A percentile compares a stretch with the other conserved stretches of the same genome.
phyloP scores from a whole-genome alignment of 2,329 filamentous ascomycete genomes.

The Colletotrichum tabaci region DNA sequence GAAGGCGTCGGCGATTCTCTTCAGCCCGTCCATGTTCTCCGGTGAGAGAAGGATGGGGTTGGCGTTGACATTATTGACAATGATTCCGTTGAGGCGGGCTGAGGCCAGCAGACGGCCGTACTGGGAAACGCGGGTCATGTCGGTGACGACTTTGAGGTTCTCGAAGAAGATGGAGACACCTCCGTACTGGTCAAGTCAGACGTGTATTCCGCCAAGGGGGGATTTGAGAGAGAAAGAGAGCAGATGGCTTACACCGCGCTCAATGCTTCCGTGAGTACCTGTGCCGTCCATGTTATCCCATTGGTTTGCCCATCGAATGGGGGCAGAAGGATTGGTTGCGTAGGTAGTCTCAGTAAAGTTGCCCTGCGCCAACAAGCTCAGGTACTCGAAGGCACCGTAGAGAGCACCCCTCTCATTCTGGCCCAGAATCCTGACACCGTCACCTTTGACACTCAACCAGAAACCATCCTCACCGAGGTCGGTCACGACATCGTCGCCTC shows the following conservation, averaged over 20 bases:
- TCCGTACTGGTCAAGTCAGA: conserved; percentile 60
- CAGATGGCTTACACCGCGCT: conserved; percentile 63
- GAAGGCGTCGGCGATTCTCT: conserved; percentile 74
- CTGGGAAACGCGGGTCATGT: conserved; percentile 71
- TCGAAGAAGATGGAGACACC: conserved; percentile 79
- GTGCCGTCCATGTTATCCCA: conserved; percentile 78
- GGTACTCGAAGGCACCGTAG: conserved; percentile 79
- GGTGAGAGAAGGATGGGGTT: conserved; percentile 70
- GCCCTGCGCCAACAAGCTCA: conserved; percentile 74
- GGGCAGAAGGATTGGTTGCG: conserved; percentile 70
- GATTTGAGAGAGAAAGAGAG: neutral
- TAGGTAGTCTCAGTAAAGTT: conserved; percentile 60
- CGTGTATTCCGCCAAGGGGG: neutral
- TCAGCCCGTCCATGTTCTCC: conserved; percentile 73
- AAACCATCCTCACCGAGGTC: conserved; percentile 72
- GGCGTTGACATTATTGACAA: conserved; percentile 82
- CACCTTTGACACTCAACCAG: conserved; percentile 67
- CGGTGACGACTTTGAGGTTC: conserved; percentile 67
- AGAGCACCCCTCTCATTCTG: conserved; percentile 77
- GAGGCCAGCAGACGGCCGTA: conserved; percentile 79
- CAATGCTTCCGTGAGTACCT: conserved; percentile 65
- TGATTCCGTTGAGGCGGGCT: conserved; percentile 75
- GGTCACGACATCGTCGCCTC: conserved; percentile 56
- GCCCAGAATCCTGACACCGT: conserved; percentile 71
- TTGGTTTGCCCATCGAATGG: conserved; percentile 79